Evolutionary conservation across 495 filamentous ascomycete genomes (phyloP).

Genomic region (Neurospora sp.): DNA sequence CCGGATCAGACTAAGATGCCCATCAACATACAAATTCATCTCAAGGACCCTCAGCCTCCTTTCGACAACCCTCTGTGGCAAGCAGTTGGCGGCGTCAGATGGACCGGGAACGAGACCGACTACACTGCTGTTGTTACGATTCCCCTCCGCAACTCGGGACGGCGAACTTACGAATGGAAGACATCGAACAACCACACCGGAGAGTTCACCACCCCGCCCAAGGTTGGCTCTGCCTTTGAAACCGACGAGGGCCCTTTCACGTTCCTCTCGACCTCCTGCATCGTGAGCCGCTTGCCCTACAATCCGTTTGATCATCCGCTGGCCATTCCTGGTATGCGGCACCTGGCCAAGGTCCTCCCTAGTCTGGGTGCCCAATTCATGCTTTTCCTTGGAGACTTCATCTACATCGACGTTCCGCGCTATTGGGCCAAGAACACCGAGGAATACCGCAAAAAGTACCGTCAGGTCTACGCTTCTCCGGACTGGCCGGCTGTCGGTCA

Average conservation of each 20-base stretch:
- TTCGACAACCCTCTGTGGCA: constrained; percentile 51
- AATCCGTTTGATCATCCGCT: constrained; percentile 71
- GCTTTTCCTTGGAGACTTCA: constrained; percentile 98
- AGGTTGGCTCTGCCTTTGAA: constrained; percentile 46
- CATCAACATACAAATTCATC: constrained; percentile 50
- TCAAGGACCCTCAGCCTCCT: constrained; percentile 35
- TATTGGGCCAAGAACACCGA: constrained; percentile 60
- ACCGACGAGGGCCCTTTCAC: constrained; percentile 56
- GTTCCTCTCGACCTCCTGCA: constrained; percentile 84
- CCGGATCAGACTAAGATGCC: constrained; percentile 66
- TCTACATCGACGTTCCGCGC: constrained; percentile 87
- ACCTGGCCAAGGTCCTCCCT: constrained; percentile 55
- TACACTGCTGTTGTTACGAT: constrained; percentile 60
- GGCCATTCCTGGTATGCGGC: constrained; percentile 64
- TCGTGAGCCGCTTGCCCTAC: constrained; percentile 87
- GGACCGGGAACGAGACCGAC: constrained; percentile 66
- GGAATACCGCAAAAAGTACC: constrained; percentile 82
- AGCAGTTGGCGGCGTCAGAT: constrained; percentile 49
- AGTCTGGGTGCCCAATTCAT: constrained; percentile 69
- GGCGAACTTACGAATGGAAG: constrained; percentile 67
- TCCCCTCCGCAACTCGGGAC: constrained; percentile 36
- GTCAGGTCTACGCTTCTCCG: constrained; percentile 85
- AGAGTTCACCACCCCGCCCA: constrained; percentile 56
- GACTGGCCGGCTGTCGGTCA: constrained; percentile 63
- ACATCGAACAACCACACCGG: constrained; percentile 78